Base-by-base conservation (phyloP, 108 stramenopile species). In the Cylindrotheca fusiformis region DNA sequence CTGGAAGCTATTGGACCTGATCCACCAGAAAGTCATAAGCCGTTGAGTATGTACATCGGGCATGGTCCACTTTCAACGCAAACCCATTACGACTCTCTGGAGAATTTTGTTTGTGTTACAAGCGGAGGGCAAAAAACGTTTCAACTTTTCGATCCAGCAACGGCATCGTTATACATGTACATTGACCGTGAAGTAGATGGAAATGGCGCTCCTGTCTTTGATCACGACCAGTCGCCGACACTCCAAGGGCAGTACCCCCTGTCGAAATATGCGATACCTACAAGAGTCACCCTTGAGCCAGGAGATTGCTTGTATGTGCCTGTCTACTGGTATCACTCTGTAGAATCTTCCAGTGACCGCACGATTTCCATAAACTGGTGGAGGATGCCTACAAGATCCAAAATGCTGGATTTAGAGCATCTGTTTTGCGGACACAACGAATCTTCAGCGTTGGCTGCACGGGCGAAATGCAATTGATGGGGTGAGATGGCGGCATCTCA, bases 331-430 rank as follows among this genome's bases (percentile, higher is more conserved):
- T 63, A 31, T 63, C 61, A 63, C 23, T 27, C 61, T 22, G 61
- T 63, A 21, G 32, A 29, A 30, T 22, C 61, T 32, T 18, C 49
- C n/a, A 21, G 19, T n/a, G 10, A 51, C 20, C 49, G 28, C 10
- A 63, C 21, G 21, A 63, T 63, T 51, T 63, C 61, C 6, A 45
- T 63, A 2, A 51, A 63, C 10, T 63, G 61, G 61, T 63, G 61
- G 61, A 0, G 61, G 18, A 23, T 17, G 23, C 61, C 61, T 1
- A 29, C 28, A 1, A 10, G 19, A 26, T 20, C 48, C 18, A 63
- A 63, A 23, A 63, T 31, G 25, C 21, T 46, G 17, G 8, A 23
- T 31, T 32, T 55, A 21, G 63, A 53, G 20, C 53, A 33, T 4
- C 50, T 45, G 2, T 52, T 64, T 32, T 71, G 54, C 64, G 49